These are phyloP conservation scores for Sclerotinia subarctica DNA, from an alignment of 2,329 filamentous ascomycete genomes.

Conservation along the genomic window DNA sequence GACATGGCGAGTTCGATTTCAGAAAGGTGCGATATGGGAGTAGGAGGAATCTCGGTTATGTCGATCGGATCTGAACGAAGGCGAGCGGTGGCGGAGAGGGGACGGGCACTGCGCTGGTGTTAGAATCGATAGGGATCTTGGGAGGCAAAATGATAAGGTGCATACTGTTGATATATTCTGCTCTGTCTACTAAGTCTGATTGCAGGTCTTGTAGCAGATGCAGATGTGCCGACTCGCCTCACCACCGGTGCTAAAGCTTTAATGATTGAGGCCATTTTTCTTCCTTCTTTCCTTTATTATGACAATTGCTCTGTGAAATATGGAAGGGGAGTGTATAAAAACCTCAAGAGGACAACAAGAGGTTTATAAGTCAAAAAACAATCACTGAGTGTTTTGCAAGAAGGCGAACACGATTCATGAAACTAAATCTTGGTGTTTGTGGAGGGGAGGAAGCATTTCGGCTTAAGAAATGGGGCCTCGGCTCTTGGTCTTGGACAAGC, in stretches of 20 bases:
- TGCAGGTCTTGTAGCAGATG: conserved; percentile 36
- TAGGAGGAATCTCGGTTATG: conserved; percentile 77
- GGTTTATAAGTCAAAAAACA: background rate
- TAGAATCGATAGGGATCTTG: background rate
- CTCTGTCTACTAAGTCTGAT: conserved; percentile 40
- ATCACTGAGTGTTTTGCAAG: background rate
- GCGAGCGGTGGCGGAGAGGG: conserved; percentile 58
- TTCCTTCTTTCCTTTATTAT: background rate
- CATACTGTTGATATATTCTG: conserved; percentile 44
- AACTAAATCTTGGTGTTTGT: background rate
- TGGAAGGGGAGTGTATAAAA: background rate
- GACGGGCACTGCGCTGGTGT: conserved; percentile 42
- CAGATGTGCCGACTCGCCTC: conserved; percentile 40
- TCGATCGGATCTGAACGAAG: conserved; percentile 54
- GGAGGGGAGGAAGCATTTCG: conserved; percentile 8
- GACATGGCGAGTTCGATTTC: conserved; percentile 88
- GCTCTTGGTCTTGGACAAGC: conserved; percentile 1
- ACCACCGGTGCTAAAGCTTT: conserved; percentile 46
- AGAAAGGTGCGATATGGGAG: conserved; percentile 88
- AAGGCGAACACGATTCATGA: conserved; percentile 7
- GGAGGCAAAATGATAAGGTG: background rate
- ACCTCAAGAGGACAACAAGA: background rate
- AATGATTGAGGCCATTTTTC: conserved; percentile 48
- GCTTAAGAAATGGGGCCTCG: conserved; percentile 20
- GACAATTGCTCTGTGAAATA: background rate